These are phyloP conservation scores for Vanderwaltozyma tropicalis DNA, from an alignment of 805 yeast species.

Conservation along the genomic window DNA sequence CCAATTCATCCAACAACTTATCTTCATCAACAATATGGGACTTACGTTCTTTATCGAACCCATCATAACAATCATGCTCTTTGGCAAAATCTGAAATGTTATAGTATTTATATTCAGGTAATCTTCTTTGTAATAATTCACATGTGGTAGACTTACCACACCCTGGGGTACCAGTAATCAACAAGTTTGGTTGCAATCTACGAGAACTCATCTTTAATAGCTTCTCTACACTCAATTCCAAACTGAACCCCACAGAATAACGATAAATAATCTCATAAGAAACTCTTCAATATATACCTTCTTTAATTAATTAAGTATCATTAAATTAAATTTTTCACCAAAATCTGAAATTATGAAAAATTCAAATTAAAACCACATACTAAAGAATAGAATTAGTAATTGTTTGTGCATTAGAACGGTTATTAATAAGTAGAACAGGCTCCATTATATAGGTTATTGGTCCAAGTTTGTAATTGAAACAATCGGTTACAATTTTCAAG, in stretches of 20 bases:
- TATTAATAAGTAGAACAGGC: no score
- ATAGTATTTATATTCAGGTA: conserved; percentile 38
- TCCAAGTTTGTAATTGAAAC: no score
- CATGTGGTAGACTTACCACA: conserved; percentile 30
- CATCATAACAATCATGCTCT: conserved; percentile 63
- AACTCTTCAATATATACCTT: no score
- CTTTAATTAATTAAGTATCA: no score
- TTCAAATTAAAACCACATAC: no score
- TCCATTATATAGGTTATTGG: no score
- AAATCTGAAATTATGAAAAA: no score
- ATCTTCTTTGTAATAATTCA: conserved; percentile 18
- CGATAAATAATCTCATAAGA: neutral
- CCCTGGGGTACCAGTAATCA: conserved; percentile 91
- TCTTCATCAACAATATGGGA: conserved; percentile 90
- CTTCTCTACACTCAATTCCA: neutral
- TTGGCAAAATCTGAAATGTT: conserved; percentile 77
- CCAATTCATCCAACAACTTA: conserved; percentile 68
- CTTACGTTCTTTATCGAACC: conserved; percentile 78
- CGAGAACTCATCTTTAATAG: conserved; percentile 9
- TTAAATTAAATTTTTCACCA: no score
- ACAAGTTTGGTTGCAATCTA: conserved; percentile 52
- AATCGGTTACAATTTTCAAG: neutral
- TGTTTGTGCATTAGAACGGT: no score
- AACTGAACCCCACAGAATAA: neutral
- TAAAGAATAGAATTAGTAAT: no score